Conservation (phyloP, 2,329 filamentous ascomycete species). For the Cytospora piceicola region DNA sequence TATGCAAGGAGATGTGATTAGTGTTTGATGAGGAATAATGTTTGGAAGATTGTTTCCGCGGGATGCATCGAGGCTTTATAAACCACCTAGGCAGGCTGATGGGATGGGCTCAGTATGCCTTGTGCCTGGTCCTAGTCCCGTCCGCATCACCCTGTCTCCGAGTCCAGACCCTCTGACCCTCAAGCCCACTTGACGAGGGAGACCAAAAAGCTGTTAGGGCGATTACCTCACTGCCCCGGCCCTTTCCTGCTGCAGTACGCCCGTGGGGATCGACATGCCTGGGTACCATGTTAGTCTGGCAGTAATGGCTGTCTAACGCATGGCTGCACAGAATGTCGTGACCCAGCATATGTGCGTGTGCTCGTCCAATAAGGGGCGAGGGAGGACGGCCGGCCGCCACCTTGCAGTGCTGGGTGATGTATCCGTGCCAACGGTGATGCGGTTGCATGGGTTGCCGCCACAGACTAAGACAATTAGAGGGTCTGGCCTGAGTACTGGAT, state of each 20-base stretch:
- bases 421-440: conserved; percentile 24
- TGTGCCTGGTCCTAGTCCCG: conserved; percentile 13
- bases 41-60: background rate
- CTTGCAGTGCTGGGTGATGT: conserved; percentile 31
- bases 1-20: background rate
- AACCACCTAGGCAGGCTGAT: conserved; percentile 19
- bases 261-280: conserved; percentile 33
- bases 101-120: conserved; percentile 14
- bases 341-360: conserved; percentile 22
- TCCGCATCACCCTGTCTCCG: conserved; percentile 11
- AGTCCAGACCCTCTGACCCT: conserved; percentile 23
- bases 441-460: conserved; percentile 23
- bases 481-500: conserved; percentile 23
- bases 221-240: conserved; percentile 31
- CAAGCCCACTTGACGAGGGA: conserved; percentile 11
- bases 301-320: conserved; percentile 29
- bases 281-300: conserved; percentile 29
- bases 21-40: conserved; percentile 1
- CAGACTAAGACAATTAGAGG: conserved; percentile 24
- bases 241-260: conserved; percentile 27
- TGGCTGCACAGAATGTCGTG: conserved; percentile 33
- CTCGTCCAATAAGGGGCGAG: conserved; percentile 17
- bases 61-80: conserved; percentile 26
- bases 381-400: conserved; percentile 27
- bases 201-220: conserved; percentile 20